Evolutionary conservation across 208 protist species (phyloP).

Genomic region (Trypanosoma mega): DNA sequence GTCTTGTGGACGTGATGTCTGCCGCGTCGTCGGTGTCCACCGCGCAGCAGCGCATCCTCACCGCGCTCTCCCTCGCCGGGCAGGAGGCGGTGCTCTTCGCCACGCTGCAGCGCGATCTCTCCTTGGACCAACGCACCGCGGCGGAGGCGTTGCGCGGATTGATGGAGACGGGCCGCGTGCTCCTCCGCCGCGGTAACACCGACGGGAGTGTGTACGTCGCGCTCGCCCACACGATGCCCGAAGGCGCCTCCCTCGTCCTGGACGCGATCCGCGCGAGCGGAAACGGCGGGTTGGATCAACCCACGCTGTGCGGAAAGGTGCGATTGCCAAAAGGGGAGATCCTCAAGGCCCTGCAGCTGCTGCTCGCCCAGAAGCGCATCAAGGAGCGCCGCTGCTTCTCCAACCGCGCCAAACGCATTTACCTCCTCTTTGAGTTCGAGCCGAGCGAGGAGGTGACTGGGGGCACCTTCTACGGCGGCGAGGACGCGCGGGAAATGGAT

Average conservation of each 20-base stretch:
- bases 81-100: constrained; percentile 51
- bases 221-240: constrained; percentile 54
- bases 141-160: constrained; percentile 57
- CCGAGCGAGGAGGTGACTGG: constrained; percentile 77
- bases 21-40: constrained; percentile 2
- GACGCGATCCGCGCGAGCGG: constrained; percentile 66
- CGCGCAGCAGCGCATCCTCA: constrained; percentile 46
- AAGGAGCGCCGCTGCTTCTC: constrained; percentile 78
- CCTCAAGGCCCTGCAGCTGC: constrained; percentile 51
- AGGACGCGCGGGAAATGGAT: constrained; percentile 62
- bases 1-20: background rate
- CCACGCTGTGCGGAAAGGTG: constrained; percentile 47
- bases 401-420: constrained; percentile 81
- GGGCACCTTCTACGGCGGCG: constrained; percentile 82
- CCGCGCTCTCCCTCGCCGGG: constrained; percentile 30
- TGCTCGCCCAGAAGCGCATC: constrained; percentile 61
- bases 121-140: constrained; percentile 27
- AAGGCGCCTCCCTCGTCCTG: constrained; percentile 57
- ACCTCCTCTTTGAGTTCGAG: constrained; percentile 77
- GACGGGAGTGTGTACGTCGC: constrained; percentile 55
- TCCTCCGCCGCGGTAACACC: constrained; percentile 39
- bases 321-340: constrained; percentile 71
- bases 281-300: constrained; percentile 70
- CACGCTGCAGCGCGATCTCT: constrained; percentile 43
- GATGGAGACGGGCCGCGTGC: constrained; percentile 46